A percentile compares a stretch with the other conserved stretches of the same genome.
These are phyloP conservation scores for Hevea brasiliensis DNA, from an alignment of 345 rosid species.

Conservation along the genomic window DNA sequence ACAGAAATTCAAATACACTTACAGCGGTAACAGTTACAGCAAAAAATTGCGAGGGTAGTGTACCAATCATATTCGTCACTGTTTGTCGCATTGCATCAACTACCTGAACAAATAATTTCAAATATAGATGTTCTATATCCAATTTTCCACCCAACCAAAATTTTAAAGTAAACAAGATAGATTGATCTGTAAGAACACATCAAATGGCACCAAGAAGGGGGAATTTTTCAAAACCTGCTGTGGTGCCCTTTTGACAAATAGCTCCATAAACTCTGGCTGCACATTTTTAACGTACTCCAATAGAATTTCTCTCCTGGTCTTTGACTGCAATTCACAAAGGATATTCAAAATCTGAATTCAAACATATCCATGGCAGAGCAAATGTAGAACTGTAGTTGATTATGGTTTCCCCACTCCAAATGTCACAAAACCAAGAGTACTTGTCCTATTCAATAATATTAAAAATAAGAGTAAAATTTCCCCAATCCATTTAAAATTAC, in stretches of 20 bases:
- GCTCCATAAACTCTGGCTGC: slow-evolving; percentile 94
- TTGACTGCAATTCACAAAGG: slow-evolving; percentile 40
- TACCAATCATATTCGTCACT: slow-evolving; percentile 92
- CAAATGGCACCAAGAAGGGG: not conserved
- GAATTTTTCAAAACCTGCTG: slow-evolving; percentile 55
- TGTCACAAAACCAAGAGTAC: not conserved
- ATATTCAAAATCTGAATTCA: slow-evolving; percentile 16
- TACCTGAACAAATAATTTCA: slow-evolving; percentile 43
- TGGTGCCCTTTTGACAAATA: slow-evolving; percentile 87
- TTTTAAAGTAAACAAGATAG: not conserved
- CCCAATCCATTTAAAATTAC: not conserved
- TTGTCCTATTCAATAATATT: not conserved
- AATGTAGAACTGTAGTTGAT: not conserved
- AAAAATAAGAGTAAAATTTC: not conserved
- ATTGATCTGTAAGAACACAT: not conserved
- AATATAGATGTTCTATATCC: not conserved
- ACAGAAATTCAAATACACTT: slow-evolving; percentile 33
- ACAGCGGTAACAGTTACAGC: slow-evolving; percentile 79
- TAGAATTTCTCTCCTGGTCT: slow-evolving; percentile 73
- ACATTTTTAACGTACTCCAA: slow-evolving; percentile 92
- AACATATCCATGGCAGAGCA: not conserved
- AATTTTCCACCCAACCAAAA: not conserved
- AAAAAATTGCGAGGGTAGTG: slow-evolving; percentile 90
- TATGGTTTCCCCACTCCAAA: not conserved
- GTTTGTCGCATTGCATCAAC: slow-evolving; percentile 99